Evolutionary conservation across 331 rosid genomes (phyloP).

Genomic region (Telfairia occidentalis): DNA sequence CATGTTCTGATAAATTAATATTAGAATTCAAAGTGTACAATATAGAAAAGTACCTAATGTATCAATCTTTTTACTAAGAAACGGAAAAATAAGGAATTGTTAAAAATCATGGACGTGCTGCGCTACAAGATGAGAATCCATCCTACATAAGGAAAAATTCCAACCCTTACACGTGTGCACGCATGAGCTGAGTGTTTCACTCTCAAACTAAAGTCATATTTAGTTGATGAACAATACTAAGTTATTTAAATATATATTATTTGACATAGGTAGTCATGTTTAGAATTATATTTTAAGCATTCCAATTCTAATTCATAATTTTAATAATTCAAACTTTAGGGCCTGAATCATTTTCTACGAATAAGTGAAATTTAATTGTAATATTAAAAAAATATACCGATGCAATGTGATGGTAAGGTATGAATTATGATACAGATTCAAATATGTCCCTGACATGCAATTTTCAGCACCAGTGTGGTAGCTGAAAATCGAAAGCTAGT

Average conservation of each 20-base stretch:
- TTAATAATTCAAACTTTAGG: too few species aligned
- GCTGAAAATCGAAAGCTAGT: too few species aligned
- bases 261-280: not conserved
- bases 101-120: not conserved
- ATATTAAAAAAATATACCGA: too few species aligned
- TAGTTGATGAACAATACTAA: not conserved
- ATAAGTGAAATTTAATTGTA: too few species aligned
- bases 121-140: not conserved
- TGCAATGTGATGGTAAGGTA: too few species aligned
- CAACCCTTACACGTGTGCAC: not conserved
- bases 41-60: not conserved
- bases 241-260: not conserved
- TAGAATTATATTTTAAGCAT: too few species aligned
- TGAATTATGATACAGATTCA: too few species aligned
- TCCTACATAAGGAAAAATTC: not conserved
- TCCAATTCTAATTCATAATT: too few species aligned
- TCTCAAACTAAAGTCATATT: not conserved
- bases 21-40: not conserved
- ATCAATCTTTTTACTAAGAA: not conserved
- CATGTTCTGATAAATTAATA: not conserved
- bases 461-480: too few species aligned
- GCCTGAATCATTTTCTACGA: too few species aligned
- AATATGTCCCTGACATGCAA: too few species aligned
- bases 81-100: not conserved
- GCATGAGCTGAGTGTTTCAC: not conserved